Conservation (phyloP, 805 yeast genomes). For the Suhomyces sp. region DNA sequence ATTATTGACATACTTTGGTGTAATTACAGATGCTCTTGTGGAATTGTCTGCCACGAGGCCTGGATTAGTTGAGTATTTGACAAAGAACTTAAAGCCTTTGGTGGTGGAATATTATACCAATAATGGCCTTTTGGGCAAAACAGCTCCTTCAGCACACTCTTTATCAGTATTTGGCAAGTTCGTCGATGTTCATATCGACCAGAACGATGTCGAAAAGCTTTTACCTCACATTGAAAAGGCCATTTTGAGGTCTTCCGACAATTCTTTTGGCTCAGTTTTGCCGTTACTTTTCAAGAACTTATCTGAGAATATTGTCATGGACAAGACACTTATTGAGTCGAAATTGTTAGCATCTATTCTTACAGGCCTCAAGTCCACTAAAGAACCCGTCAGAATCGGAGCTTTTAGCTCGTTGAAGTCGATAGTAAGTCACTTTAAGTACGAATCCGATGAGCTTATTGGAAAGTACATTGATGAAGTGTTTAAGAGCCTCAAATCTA, state of each 20-base stretch:
- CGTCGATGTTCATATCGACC: slow-evolving; percentile 39
- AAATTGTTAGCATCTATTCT: slow-evolving; percentile 26
- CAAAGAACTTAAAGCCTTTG: slow-evolving; percentile 3
- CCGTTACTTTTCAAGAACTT: slow-evolving; percentile 43
- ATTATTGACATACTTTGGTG: slow-evolving; percentile 21
- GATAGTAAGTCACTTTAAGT: slow-evolving; percentile 17
- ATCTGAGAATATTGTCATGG: slow-evolving; percentile 33
- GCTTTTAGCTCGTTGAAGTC: slow-evolving; percentile 37
- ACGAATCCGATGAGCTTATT: slow-evolving; percentile 17
- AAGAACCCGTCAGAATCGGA: slow-evolving; percentile 56
- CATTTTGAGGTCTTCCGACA: slow-evolving; percentile 74
- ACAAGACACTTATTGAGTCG: slow-evolving; percentile 36
- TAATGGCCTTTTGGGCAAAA: slow-evolving; percentile 46
- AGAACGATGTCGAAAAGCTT: slow-evolving; percentile 29
- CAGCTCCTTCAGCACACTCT: slow-evolving; percentile 33
- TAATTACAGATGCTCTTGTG: slow-evolving; percentile 19
- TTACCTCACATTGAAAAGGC: slow-evolving; percentile 71
- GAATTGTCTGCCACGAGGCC: slow-evolving; percentile 26
- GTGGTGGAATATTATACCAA: slow-evolving; percentile 28
- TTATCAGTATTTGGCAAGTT: slow-evolving; percentile 43
- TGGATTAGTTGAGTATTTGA: slow-evolving; percentile 14
- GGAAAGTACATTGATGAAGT: slow-evolving; percentile 49
- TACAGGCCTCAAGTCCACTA: slow-evolving; percentile 64
- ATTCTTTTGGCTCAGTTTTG: slow-evolving; percentile 53
- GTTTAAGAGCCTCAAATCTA: slow-evolving; percentile 53